phyloP scores from a whole-genome alignment of 2,329 filamentous ascomycete species.

The Venturia asperata region DNA sequence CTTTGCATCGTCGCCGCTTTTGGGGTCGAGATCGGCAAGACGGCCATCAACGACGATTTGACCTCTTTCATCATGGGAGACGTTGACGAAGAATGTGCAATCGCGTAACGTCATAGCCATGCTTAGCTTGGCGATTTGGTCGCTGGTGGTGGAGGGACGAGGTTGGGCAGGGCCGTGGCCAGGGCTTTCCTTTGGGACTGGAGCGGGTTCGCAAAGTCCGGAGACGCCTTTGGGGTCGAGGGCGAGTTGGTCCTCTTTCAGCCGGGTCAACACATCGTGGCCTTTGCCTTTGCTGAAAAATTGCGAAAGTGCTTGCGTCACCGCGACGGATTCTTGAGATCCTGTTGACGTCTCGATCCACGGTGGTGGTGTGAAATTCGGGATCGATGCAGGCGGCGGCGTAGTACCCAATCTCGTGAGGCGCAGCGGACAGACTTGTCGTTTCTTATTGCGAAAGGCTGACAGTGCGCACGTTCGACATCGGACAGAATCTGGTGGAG shows the following conservation, averaged over 20 bases:
- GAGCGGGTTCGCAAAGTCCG: neutral
- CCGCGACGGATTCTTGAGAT: neutral
- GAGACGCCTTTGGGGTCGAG: constrained; percentile 15
- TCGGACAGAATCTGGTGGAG: constrained; percentile 53
- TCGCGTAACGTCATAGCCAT: constrained; percentile 76
- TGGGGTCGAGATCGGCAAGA: constrained; percentile 71
- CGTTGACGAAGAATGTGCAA: constrained; percentile 65
- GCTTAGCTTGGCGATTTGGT: constrained; percentile 34
- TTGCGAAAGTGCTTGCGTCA: neutral
- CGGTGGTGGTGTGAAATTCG: constrained; percentile 1
- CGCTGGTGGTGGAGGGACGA: neutral
- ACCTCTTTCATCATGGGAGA: constrained; percentile 31
- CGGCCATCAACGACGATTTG: constrained; percentile 34
- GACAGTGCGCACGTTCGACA: constrained; percentile 69
- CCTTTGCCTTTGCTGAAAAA: constrained; percentile 10
- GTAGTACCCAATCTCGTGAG: neutral
- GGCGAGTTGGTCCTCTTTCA: neutral
- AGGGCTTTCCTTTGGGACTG: neutral
- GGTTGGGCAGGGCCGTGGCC: neutral
- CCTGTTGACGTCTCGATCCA: neutral
- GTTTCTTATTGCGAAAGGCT: constrained; percentile 28
- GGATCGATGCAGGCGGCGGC: neutral
- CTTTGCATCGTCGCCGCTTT: constrained; percentile 57
- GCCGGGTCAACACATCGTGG: neutral
- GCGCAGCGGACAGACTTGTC: constrained; percentile 13